Conservation (phyloP, 1,139 yeast genomes). For the Blastobotrys malaysiensis region DNA sequence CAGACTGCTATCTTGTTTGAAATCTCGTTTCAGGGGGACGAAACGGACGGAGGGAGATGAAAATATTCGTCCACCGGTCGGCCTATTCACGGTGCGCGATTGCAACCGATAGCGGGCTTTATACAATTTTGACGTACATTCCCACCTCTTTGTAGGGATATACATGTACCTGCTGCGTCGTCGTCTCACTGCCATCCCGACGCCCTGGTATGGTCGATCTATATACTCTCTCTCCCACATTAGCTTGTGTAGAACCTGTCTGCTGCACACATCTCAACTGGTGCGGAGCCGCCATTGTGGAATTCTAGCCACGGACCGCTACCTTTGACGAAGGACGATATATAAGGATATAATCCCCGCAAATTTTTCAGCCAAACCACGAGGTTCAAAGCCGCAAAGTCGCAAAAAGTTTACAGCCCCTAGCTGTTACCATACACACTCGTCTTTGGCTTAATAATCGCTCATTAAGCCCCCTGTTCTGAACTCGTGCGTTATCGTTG, state of each 20-base stretch:
- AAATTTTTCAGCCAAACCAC: background rate
- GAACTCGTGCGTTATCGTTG: too few relatives aligned
- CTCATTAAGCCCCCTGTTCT: too few relatives aligned
- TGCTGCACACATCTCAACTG: background rate
- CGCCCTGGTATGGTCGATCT: background rate
- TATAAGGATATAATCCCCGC: background rate
- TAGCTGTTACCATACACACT: too few relatives aligned
- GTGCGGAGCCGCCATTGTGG: background rate
- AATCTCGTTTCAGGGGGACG: background rate
- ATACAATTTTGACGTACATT: background rate
- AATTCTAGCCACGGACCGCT: background rate
- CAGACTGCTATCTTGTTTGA: background rate
- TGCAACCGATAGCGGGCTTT: background rate
- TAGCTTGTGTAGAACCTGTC: background rate
- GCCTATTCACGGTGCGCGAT: too few relatives aligned
- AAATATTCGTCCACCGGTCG: too few relatives aligned
- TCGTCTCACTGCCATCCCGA: background rate
- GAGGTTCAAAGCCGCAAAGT: background rate
- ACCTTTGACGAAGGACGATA: background rate
- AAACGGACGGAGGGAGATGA: too few relatives aligned
- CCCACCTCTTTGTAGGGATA: background rate
- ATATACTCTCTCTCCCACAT: background rate
- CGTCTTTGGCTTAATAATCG: too few relatives aligned
- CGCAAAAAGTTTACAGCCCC: too few relatives aligned
- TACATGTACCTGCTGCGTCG: background rate